Evolutionary conservation across 139 green algal species (phyloP).

Genomic region (Diplosphaera chodatii): DNA sequence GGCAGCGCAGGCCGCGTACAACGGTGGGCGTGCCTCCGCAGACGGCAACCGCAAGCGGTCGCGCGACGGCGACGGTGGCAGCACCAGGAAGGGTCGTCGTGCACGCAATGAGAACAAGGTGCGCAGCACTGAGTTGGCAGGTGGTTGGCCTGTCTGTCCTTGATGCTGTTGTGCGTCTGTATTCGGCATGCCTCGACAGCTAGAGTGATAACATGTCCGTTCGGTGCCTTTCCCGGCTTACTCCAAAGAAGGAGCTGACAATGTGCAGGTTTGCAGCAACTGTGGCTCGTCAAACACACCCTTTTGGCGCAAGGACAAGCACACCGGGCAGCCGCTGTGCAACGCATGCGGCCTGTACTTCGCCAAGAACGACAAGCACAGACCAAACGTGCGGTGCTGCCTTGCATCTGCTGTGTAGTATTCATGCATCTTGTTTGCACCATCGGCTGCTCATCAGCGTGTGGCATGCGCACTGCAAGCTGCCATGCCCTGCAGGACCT

Average conservation of each 20-base stretch:
- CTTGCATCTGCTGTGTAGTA: not conserved
- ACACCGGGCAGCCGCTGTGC: slow-evolving; percentile 78
- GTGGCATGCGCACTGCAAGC: too few relatives aligned
- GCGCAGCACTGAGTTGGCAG: too few relatives aligned
- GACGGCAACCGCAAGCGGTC: not conserved
- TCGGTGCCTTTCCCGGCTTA: too few relatives aligned
- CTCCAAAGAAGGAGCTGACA: too few relatives aligned
- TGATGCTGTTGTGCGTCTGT: too few relatives aligned
- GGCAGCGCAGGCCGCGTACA: not conserved
- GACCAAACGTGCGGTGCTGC: slow-evolving; percentile 34
- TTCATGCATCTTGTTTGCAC: not conserved
- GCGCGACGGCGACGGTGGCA: not conserved
- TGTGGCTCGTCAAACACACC: slow-evolving; percentile 80
- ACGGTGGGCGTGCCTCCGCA: not conserved
- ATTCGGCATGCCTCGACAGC: too few relatives aligned
- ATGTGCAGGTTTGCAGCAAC: slow-evolving; percentile 81
- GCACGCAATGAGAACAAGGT: not conserved
- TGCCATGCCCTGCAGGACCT: not conserved
- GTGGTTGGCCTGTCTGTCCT: too few relatives aligned
- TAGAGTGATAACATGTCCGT: too few relatives aligned
- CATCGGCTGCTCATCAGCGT: too few relatives aligned
- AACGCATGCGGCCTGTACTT: slow-evolving; percentile 95
- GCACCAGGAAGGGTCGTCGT: not conserved
- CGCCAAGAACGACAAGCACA: slow-evolving; percentile 86
- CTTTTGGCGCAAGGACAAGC: slow-evolving; percentile 93